phyloP scores from a whole-genome alignment of 2,329 filamentous ascomycete genomes.

The Lachnellula willkommii region DNA sequence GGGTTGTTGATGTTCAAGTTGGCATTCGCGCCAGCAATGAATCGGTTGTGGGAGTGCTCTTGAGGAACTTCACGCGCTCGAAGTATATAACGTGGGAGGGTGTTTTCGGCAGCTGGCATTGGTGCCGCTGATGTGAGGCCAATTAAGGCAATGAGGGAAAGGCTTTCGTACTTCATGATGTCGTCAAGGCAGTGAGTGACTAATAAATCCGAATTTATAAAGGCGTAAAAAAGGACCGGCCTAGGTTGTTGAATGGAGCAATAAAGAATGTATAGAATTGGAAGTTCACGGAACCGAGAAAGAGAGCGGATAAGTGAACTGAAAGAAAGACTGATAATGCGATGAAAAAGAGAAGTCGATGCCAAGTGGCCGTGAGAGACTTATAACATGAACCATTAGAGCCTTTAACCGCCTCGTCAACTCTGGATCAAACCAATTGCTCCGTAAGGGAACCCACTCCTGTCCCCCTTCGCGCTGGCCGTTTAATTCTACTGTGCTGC shows the following conservation, averaged over 20 bases:
- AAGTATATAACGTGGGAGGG: constrained; percentile 28
- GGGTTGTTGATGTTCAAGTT: constrained; percentile 46
- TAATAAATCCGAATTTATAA: neutral
- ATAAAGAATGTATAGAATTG: constrained; percentile 29
- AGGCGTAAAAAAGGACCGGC: constrained; percentile 27
- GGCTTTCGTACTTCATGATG: constrained; percentile 33
- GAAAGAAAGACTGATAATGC: constrained; percentile 26
- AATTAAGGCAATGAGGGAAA: constrained; percentile 27
- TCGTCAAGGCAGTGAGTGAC: constrained; percentile 15
- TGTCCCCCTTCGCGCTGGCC: constrained; percentile 14
- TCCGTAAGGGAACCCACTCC: constrained; percentile 10
- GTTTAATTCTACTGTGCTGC: constrained; percentile 11
- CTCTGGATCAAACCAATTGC: constrained; percentile 17
- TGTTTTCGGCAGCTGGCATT: constrained; percentile 22
- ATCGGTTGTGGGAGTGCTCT: constrained; percentile 50
- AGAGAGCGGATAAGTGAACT: constrained; percentile 27
- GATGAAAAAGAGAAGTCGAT: constrained; percentile 19
- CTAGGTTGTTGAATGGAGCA: constrained; percentile 18
- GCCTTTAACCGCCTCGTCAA: constrained; percentile 1
- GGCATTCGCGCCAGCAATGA: constrained; percentile 41
- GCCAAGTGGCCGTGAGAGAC: constrained; percentile 7
- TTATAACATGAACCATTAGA: constrained; percentile 24
- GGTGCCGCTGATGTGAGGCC: constrained; percentile 29
- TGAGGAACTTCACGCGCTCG: constrained; percentile 48
- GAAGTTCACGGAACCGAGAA: constrained; percentile 31